Conservation (phyloP, 306 rosid species). For the Trifolium dubium region DNA sequence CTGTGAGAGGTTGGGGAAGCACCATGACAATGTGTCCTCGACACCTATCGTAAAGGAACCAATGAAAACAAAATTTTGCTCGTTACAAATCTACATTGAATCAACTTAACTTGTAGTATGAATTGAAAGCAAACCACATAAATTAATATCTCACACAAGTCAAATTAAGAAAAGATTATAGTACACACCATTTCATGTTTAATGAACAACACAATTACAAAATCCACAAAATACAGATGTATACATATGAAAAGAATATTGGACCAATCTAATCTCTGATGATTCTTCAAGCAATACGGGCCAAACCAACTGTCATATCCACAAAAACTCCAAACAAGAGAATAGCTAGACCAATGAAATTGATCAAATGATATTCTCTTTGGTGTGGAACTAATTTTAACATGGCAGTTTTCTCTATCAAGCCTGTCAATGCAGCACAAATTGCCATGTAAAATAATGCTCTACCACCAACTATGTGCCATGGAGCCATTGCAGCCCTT, state of each 20-base stretch:
- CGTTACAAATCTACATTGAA: too few species aligned
- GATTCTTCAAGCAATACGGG: neutral
- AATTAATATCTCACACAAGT: constrained; percentile 28
- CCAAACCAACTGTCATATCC: constrained; percentile 59
- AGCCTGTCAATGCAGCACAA: constrained; percentile 76
- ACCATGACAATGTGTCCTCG: too few species aligned
- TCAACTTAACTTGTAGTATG: neutral
- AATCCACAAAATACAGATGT: neutral
- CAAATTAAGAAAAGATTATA: neutral
- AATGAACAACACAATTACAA: constrained; percentile 16
- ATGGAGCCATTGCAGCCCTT: constrained; percentile 44
- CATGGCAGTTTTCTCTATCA: constrained; percentile 54
- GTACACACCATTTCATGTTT: constrained; percentile 32
- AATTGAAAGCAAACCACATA: constrained; percentile 12
- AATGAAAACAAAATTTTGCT: too few species aligned
- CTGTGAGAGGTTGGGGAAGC: too few species aligned
- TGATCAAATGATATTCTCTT: constrained; percentile 57
- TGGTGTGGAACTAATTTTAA: constrained; percentile 10
- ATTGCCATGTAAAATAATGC: constrained; percentile 71
- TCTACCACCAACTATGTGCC: constrained; percentile 74
- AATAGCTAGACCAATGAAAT: constrained; percentile 64
- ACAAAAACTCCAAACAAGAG: constrained; percentile 83
- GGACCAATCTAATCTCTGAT: neutral
- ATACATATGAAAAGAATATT: neutral
- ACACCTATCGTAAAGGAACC: too few species aligned